phyloP scores from a whole-genome alignment of 2,329 filamentous ascomycete species.

The Hirsutella minnesotensis region DNA sequence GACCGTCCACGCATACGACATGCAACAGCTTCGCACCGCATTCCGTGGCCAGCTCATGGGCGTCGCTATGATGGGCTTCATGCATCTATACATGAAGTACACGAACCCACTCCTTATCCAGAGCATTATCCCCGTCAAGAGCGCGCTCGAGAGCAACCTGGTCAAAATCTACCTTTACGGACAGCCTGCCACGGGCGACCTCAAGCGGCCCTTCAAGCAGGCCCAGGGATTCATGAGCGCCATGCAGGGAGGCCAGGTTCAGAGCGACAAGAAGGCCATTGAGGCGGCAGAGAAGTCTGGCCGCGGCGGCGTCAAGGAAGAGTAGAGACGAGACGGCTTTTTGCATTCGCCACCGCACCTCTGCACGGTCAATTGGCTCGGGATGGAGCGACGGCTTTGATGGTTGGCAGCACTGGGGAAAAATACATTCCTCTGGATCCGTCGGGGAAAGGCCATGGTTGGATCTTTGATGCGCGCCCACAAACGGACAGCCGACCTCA shows the following conservation, averaged over 20 bases:
- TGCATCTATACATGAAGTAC: conserved; percentile 99
- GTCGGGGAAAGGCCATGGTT: too few relatives aligned
- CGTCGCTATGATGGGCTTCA: conserved; percentile 93
- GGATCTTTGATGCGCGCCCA: too few relatives aligned
- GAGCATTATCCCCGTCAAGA: conserved; percentile 95
- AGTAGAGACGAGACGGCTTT: conserved; percentile 15
- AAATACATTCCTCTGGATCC: too few relatives aligned
- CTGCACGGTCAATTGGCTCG: too few relatives aligned
- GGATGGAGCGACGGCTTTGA: too few relatives aligned
- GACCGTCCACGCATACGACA: conserved; percentile 91
- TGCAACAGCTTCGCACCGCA: conserved; percentile 67
- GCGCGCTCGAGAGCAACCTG: conserved; percentile 87
- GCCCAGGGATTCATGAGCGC: conserved; percentile 71
- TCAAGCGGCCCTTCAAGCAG: conserved; percentile 93
- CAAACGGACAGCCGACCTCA: too few relatives aligned
- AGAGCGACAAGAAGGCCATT: conserved; percentile 87
- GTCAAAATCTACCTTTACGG: conserved; percentile 92
- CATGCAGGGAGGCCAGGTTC: conserved; percentile 59
- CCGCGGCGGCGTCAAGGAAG: conserved; percentile 59
- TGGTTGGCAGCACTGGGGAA: too few relatives aligned
- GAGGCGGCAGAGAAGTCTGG: conserved; percentile 69
- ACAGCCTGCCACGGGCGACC: conserved; percentile 73
- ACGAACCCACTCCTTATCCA: conserved; percentile 98
- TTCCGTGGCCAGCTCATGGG: conserved; percentile 94
- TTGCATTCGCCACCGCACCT: too few relatives aligned